Base-by-base conservation (phyloP, 116 monocot species). In the Trichopus zeylanicus region DNA sequence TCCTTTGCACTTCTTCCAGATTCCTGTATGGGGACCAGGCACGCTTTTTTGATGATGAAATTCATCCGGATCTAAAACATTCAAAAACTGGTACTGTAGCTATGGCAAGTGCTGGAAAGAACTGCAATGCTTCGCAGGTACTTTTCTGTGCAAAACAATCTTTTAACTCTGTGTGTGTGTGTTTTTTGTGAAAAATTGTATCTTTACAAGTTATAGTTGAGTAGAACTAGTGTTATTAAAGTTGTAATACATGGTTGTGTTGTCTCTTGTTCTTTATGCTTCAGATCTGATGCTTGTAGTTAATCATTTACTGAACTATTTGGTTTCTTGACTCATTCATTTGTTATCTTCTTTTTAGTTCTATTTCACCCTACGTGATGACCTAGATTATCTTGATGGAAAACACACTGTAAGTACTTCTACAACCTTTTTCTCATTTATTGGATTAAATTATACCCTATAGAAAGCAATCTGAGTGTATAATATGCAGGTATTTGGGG, bases 61-160 rank as follows among this genome's bases (percentile, higher is more conserved):
- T 97, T 32, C 86, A 81, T 69, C 91, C 91, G 31, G 87, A 97
- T 59, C 64, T 97, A 64, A 97, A 87, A 62, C 91, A 97, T 76
- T 68, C 75, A 29, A 90, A 84, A 76, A 84, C 53, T 57, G 97
- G 97, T 22, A 85, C 87, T 26, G 63, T 97, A 25, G 86, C 91
- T 29, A 97, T 97, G 97, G 91, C 87, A 46, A 91, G 81, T 75
- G 91, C 90, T 65, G 97, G 91, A 18, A 68, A 91, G 72, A 83
- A 91, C 71, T 67, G 65, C 58, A 97, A 97, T 75, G 97, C 97
- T 31, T 97, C 97, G 29, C 94, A 95, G 90, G 95, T 95, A 71
- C 23, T 33, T 1, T 15, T 42, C 42, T 42, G 42, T 42, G 13
- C 4, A 16, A 15, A 42, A 16, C 42, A 1, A n/a, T n/a, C n/a